Evolutionary conservation across 164 flowering plant species (phyloP).

Genomic region (Santalum album): DNA sequence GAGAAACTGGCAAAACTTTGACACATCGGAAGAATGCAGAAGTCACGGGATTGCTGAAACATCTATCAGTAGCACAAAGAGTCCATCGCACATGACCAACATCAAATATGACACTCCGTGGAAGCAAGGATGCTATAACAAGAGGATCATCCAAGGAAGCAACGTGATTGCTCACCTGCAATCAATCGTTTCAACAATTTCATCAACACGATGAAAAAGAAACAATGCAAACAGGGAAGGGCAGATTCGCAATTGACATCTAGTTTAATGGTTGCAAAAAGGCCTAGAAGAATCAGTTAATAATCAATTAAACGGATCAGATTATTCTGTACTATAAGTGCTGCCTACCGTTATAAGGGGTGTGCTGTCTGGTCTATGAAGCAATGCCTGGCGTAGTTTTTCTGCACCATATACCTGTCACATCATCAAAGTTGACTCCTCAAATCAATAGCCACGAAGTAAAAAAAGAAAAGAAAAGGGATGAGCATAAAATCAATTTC

Average conservation of each 20-base stretch:
- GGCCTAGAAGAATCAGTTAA: background rate
- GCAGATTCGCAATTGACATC: too few species aligned
- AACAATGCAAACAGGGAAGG: background rate
- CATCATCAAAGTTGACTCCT: constrained; percentile 4
- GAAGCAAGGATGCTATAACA: constrained; percentile 78
- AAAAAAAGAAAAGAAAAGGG: too few species aligned
- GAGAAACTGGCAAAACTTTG: constrained; percentile 87
- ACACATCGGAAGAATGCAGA: constrained; percentile 83
- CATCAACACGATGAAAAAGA: background rate
- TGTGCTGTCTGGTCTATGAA: constrained; percentile 51
- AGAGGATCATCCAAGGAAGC: constrained; percentile 92
- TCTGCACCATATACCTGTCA: constrained; percentile 85
- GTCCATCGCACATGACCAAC: constrained; percentile 86
- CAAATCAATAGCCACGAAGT: background rate
- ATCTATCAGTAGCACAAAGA: constrained; percentile 89
- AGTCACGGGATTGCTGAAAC: constrained; percentile 69
- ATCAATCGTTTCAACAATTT: background rate
- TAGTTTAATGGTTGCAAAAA: background rate
- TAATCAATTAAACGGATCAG: background rate
- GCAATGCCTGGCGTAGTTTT: constrained; percentile 59
- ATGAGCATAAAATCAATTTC: background rate
- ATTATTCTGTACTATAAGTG: too few species aligned
- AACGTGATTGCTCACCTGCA: constrained; percentile 97
- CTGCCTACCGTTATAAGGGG: constrained; percentile 67
- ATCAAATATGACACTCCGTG: constrained; percentile 65